Evolutionary conservation across 2,329 filamentous ascomycete genomes (phyloP).

Genomic region (Zymoseptoria pseudotritici): DNA sequence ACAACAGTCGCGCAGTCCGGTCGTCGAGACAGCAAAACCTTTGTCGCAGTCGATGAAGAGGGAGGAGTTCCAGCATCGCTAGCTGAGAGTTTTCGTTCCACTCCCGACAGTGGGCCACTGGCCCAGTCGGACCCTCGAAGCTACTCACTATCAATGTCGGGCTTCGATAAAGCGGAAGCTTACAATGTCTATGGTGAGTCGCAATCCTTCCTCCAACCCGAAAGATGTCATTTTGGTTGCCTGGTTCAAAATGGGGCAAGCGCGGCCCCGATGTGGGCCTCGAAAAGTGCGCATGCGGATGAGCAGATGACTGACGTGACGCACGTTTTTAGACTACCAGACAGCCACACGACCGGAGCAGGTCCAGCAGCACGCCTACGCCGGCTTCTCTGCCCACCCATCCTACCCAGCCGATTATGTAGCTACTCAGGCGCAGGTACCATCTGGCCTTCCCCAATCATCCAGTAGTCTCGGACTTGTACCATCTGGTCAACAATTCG

Average conservation of each 20-base stretch:
- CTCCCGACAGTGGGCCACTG: constrained; percentile 45
- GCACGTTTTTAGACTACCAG: constrained; percentile 45
- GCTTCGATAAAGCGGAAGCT: constrained; percentile 69
- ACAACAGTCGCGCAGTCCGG: constrained; percentile 6
- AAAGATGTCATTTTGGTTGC: constrained; percentile 1
- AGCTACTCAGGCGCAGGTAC: constrained; percentile 42
- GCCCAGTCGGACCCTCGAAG: constrained; percentile 39
- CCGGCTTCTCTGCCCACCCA: constrained; percentile 41
- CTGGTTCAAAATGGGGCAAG: constrained; percentile 4
- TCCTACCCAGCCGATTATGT: constrained; percentile 44
- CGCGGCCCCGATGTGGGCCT: constrained; percentile 11
- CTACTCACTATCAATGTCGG: constrained; percentile 64
- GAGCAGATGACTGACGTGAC: constrained; percentile 39
- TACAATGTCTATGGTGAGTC: constrained; percentile 75
- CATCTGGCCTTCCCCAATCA: constrained; percentile 40
- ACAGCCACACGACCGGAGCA: constrained; percentile 55
- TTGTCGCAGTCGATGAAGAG: constrained; percentile 30
- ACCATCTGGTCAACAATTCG: constrained; percentile 35
- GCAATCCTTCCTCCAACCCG: constrained; percentile 6
- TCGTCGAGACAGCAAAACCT: constrained; percentile 25
- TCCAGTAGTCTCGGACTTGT: constrained; percentile 40
- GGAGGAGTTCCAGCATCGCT: constrained; percentile 27
- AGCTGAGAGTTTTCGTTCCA: constrained; percentile 26
- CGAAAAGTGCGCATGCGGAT: constrained; percentile 18
- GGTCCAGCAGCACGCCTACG: constrained; percentile 39